A percentile compares a stretch with the other conserved stretches of the same genome.
Conservation (phyloP, 108 stramenopile genomes). For the Cyclotella atomus region DNA sequence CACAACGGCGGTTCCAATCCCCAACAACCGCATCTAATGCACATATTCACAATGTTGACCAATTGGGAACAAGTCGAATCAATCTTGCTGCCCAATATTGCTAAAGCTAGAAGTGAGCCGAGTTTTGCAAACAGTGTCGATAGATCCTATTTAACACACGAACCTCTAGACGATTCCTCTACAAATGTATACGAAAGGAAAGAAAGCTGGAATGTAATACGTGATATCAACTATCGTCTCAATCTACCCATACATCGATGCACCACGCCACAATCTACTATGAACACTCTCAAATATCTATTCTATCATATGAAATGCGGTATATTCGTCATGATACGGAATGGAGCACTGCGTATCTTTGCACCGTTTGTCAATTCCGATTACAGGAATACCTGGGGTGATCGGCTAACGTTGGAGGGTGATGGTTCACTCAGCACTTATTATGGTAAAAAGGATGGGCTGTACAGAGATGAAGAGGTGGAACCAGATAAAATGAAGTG, state of each 20-base stretch:
- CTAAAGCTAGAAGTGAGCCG: conserved; percentile 79
- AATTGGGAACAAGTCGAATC: conserved; percentile 86
- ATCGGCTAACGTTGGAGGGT: conserved; percentile 77
- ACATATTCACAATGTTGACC: conserved; percentile 88
- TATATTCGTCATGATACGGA: conserved; percentile 95
- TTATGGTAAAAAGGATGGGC: conserved; percentile 81
- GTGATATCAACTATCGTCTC: conserved; percentile 79
- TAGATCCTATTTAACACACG: conserved; percentile 50
- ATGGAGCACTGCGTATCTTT: conserved; percentile 91
- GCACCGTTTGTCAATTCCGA: conserved; percentile 94
- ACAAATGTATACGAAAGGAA: conserved; percentile 72
- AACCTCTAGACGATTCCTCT: conserved; percentile 39
- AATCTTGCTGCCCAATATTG: conserved; percentile 74
- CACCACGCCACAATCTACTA: conserved; percentile 71
- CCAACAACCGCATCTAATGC: conserved; percentile 78
- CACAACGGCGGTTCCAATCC: conserved; percentile 85
- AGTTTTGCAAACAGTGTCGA: conserved; percentile 61
- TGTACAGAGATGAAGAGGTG: conserved; percentile 92
- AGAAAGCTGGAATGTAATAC: conserved; percentile 54
- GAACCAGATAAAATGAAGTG: conserved; percentile 89
- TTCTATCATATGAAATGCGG: conserved; percentile 99
- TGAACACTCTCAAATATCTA: conserved; percentile 93
- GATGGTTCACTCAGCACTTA: conserved; percentile 84
- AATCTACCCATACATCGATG: conserved; percentile 86
- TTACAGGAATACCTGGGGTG: conserved; percentile 91